These are phyloP conservation scores for Trichoderma aggressivum DNA, from an alignment of 2,329 filamentous ascomycete genomes.

Conservation along the genomic window DNA sequence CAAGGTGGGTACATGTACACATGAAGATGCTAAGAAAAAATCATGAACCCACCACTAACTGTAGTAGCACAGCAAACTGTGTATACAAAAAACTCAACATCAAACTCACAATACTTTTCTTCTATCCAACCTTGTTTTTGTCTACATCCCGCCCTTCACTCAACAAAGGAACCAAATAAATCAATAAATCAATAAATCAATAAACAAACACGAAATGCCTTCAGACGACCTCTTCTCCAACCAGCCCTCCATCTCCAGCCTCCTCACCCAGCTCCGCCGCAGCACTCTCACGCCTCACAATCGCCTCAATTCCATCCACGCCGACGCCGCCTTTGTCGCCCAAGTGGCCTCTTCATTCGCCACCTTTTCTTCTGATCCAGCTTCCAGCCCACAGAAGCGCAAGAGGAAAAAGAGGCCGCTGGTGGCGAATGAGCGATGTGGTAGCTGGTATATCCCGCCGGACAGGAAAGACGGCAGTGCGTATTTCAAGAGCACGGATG, in stretches of 20 bases:
- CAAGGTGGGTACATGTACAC: background rate
- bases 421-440: constrained; percentile 90
- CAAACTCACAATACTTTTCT: background rate
- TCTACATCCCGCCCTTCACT: too few relatives aligned
- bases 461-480: constrained; percentile 65
- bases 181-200: background rate
- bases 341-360: constrained; percentile 52
- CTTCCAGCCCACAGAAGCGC: background rate
- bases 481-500: constrained; percentile 98
- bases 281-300: constrained; percentile 76
- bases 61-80: background rate
- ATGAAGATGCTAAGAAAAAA: background rate
- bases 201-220: background rate
- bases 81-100: background rate
- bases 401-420: constrained; percentile 55
- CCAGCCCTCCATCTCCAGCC: constrained; percentile 64
- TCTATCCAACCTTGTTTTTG: background rate
- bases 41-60: background rate
- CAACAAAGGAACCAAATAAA: background rate
- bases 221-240: constrained; percentile 46
- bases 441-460: constrained; percentile 86
- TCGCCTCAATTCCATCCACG: constrained; percentile 72
- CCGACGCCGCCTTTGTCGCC: constrained; percentile 72
- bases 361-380: background rate
- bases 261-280: constrained; percentile 69